phyloP scores from a whole-genome alignment of 1,284 basidiomycete genomes.

The Inonotus hispidus region DNA sequence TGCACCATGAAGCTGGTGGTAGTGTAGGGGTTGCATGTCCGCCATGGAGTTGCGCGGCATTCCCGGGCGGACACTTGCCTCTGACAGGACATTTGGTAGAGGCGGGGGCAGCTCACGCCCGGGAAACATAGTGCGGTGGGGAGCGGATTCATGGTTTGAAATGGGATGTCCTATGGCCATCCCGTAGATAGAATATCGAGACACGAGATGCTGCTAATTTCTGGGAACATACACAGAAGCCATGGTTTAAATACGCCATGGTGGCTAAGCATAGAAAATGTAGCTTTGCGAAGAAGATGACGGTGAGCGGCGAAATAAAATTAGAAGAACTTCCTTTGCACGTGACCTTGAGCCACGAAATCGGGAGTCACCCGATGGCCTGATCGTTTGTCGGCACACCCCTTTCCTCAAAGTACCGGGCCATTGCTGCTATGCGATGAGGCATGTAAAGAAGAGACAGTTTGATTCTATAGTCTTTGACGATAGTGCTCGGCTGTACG shows the following conservation, averaged over 20 bases:
- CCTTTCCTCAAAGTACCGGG: background rate
- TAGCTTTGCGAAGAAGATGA: background rate
- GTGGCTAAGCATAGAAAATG: background rate
- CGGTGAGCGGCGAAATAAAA: background rate
- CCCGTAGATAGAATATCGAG: background rate
- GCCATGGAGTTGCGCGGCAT: background rate
- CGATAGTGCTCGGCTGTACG: conserved; percentile 66
- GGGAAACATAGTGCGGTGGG: conserved; percentile 6
- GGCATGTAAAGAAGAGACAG: conserved; percentile 48
- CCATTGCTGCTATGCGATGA: conserved; percentile 47
- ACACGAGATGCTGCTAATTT: background rate
- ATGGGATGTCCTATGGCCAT: background rate
- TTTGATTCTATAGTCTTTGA: conserved; percentile 73
- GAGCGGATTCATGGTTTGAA: background rate
- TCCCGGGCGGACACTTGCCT: background rate
- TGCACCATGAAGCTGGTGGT: conserved; percentile 26
- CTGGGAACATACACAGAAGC: background rate
- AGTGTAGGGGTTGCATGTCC: conserved; percentile 19
- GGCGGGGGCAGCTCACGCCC: conserved; percentile 8
- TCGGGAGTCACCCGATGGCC: background rate
- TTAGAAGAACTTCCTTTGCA: background rate
- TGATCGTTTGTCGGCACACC: background rate
- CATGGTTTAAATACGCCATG: conserved; percentile 2
- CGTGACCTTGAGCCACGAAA: background rate
- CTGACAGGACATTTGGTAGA: background rate